Evolutionary conservation across 345 rosid species (phyloP), one percentile per base, ranked within the genome.

Genomic region (Atalantia buxifolia): DNA sequence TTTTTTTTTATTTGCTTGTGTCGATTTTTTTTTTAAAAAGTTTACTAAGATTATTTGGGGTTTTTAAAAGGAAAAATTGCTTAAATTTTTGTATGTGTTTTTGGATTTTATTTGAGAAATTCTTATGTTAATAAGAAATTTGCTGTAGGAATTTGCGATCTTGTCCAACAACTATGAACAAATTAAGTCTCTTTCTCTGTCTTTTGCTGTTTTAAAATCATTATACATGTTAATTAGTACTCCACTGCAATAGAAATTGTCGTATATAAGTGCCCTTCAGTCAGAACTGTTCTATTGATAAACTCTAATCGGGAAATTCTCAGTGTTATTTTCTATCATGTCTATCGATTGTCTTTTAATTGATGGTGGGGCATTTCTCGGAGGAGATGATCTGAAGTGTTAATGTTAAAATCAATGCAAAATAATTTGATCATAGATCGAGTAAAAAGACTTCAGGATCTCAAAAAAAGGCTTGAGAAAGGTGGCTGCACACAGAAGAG

Each of bases 61-160:
- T 24, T 59, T 60, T 36, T 2, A 18, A 13, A 9, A 30, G 4
- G 9, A 21, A 12, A 45, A 72, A 77, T 38, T 45, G 14, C 61
- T 77, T 66, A 45, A 18, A 28, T 42, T 55, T 36, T 72, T 83
- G 82, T 83, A 77, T 82, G 81, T 78, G 60, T 74, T 31, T 56
- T 64, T n/a, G 9, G 61, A 78, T 66, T 76, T 19, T 64, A 33
- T 63, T 30, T 65, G 67, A 61, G 38, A 4, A 45, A 42, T 64
- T 75, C 28, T 57, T 61, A 13, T 28, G 28, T 42, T 45, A 19
- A 57, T 33, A 12, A 56, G 76, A 30, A 16, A n/a, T 24, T 45
- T 75, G 13, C 12, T 21, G 22, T 25, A 25, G 25, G 77, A 74
- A 74, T 74, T 25, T 75, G 70, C 13, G 27, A 24, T 38, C 16